A percentile compares a stretch with the other conserved stretches of the same genome.
phyloP scores from a whole-genome alignment of 2,329 filamentous ascomycete species.

The Fusarium torulosum region DNA sequence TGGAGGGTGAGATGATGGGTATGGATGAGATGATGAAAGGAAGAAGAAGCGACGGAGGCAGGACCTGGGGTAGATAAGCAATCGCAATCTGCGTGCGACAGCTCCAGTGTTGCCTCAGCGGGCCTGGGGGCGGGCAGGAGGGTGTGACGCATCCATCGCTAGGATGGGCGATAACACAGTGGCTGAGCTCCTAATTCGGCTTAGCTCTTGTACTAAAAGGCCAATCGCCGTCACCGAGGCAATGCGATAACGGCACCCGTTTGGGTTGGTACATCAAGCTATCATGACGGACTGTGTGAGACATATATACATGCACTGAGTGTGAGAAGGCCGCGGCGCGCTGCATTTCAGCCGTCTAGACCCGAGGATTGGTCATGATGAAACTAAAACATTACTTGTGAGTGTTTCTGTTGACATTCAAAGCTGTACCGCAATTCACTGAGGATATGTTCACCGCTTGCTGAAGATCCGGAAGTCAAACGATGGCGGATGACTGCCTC shows the following conservation, averaged over 20 bases:
- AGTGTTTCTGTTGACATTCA: neutral
- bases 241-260: slow-evolving; percentile 52
- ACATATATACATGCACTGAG: slow-evolving; percentile 13
- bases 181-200: slow-evolving; percentile 42
- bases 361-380: slow-evolving; percentile 25
- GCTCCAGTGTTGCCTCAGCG: slow-evolving; percentile 53
- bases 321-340: slow-evolving; percentile 29
- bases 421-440: neutral
- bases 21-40: slow-evolving; percentile 47
- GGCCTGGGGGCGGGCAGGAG: slow-evolving; percentile 43
- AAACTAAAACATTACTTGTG: neutral
- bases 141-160: slow-evolving; percentile 54
- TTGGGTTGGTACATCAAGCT: slow-evolving; percentile 43
- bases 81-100: slow-evolving; percentile 46
- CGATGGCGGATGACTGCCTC: slow-evolving; percentile 32
- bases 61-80: slow-evolving; percentile 52
- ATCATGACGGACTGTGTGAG: slow-evolving; percentile 45
- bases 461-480: slow-evolving; percentile 11
- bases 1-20: slow-evolving; percentile 45
- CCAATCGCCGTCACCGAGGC: slow-evolving; percentile 51
- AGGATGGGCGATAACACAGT: slow-evolving; percentile 51
- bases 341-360: slow-evolving; percentile 32
- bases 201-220: slow-evolving; percentile 30
- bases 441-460: slow-evolving; percentile 17
- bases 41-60: slow-evolving; percentile 47